Percentiles rank a stretch among this genome's conserved stretches.
phyloP scores from a whole-genome alignment of 805 yeast species.

The Clavispora vitiphila region DNA sequence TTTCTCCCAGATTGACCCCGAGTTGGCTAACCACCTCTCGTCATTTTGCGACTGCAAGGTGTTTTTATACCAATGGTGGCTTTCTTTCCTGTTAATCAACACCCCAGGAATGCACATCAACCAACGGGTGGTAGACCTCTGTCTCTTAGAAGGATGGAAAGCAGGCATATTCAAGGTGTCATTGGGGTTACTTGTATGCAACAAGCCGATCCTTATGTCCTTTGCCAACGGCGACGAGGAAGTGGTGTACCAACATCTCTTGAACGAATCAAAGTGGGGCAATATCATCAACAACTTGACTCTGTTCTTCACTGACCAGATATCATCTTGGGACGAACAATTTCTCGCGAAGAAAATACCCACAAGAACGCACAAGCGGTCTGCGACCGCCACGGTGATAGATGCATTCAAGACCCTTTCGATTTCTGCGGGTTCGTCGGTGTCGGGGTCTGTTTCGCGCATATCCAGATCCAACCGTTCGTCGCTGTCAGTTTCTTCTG shows the following conservation, averaged over 20 bases:
- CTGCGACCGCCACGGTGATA: conserved; percentile 18
- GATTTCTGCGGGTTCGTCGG: conserved; percentile 4
- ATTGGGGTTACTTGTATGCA: conserved; percentile 45
- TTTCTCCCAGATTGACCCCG: conserved; percentile 35
- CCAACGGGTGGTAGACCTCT: conserved; percentile 46
- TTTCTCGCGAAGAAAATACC: conserved; percentile 16
- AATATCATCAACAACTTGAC: conserved; percentile 32
- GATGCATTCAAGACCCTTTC: conserved; percentile 28
- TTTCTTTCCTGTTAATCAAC: conserved; percentile 55
- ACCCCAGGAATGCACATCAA: conserved; percentile 49
- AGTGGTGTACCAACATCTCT: conserved; percentile 38
- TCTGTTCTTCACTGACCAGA: conserved; percentile 33
- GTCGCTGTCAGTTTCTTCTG: conserved; percentile 19
- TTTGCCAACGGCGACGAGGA: conserved; percentile 33
- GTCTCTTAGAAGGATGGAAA: conserved; percentile 52
- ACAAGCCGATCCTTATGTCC: conserved; percentile 39
- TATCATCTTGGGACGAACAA: conserved; percentile 32
- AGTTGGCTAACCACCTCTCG: conserved; percentile 39
- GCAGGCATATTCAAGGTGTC: conserved; percentile 50
- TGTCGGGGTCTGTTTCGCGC: background rate
- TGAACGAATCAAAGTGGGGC: conserved; percentile 43
- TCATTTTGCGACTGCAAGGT: conserved; percentile 39
- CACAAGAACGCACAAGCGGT: conserved; percentile 7
- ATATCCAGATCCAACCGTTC: conserved; percentile 13
- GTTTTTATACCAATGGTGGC: conserved; percentile 63